Base-by-base conservation (phyloP, 176 grass and related monocot species). In the Musa beccarii region DNA sequence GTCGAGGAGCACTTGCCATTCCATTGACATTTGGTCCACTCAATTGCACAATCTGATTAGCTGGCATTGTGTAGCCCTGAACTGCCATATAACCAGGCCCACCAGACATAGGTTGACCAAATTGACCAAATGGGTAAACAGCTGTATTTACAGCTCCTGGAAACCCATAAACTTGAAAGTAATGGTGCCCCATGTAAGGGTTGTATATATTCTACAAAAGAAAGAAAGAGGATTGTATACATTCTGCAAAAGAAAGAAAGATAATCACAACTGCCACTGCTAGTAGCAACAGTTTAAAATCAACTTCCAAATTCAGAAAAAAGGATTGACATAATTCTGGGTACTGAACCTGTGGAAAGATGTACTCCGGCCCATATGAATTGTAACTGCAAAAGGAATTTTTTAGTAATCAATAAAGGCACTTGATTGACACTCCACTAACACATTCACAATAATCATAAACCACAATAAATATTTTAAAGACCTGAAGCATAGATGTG, bases 271-370 rank as follows among this genome's bases (percentile, higher is more conserved):
- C n/a, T 9, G 11, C 43, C 24, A 52, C 11, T 53, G 25, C 12
- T 75, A n/a, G 12, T 74, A 68, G 78, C 11, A 66, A 50, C 7
- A 64, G 53, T 3, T 50, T 49, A 63, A 55, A 23, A 76, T 68
- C 17, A 73, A 54, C 17, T 49, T 2, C 25, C 11, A 15, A 55
- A 54, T 54, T 17, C 16, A 52, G 8, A 72, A 72, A 53, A 5
- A 82, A 82, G 8, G 2, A 26, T 52, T 59, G 50, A 79, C 28
- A 65, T 52, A 69, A 79, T 79, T 78, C 78, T 75, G 1, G 72
- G 63, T 81, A 75, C 78, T 75, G 24, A 85, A 97, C 94, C 94
- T 99, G 95, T 83, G 90, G 86, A 82, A 91, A 92, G 80, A 89
- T 82, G 75, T 94, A 99, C 83, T 99, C 95, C 0, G 83, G 75